Evolutionary conservation across 2,329 filamentous ascomycete species (phyloP).

Genomic region (Ampelomyces quisqualis): DNA sequence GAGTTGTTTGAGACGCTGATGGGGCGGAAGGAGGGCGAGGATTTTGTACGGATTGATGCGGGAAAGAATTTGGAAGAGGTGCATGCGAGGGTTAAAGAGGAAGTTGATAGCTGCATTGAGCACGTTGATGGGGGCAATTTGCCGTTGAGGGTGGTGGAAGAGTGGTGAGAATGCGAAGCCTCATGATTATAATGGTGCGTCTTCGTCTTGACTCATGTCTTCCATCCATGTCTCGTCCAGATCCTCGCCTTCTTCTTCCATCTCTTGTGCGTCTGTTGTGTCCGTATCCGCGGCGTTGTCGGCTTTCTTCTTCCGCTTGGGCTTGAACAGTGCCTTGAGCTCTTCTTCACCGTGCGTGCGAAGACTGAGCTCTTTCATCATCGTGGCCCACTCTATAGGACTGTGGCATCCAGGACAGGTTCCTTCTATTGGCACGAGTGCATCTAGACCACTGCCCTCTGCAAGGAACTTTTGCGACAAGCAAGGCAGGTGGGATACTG

Average conservation of each 20-base stretch:
- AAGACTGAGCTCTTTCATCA: constrained; percentile 81
- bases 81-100: constrained; percentile 37
- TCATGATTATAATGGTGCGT: constrained; percentile 5
- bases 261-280: constrained; percentile 12
- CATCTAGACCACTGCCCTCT: constrained; percentile 35
- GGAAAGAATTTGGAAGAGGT: constrained; percentile 55
- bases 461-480: constrained; percentile 55
- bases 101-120: constrained; percentile 25
- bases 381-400: constrained; percentile 67
- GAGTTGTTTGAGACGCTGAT: constrained; percentile 66
- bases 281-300: constrained; percentile 21
- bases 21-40: constrained; percentile 50
- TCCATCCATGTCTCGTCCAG: constrained; percentile 40
- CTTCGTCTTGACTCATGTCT: constrained; percentile 35
- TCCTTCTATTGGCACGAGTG: constrained; percentile 67
- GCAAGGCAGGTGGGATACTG: constrained; percentile 58
- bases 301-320: constrained; percentile 44
- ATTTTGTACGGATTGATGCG: constrained; percentile 59
- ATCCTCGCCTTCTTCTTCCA: constrained; percentile 32
- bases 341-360: constrained; percentile 70
- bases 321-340: constrained; percentile 67
- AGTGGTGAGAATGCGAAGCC: constrained; percentile 24
- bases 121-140: constrained; percentile 23
- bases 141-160: constrained; percentile 31
- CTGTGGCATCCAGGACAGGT: constrained; percentile 69